These are phyloP conservation scores for Candida hispaniensis DNA, from an alignment of 805 yeast species.

Conservation along the genomic window DNA sequence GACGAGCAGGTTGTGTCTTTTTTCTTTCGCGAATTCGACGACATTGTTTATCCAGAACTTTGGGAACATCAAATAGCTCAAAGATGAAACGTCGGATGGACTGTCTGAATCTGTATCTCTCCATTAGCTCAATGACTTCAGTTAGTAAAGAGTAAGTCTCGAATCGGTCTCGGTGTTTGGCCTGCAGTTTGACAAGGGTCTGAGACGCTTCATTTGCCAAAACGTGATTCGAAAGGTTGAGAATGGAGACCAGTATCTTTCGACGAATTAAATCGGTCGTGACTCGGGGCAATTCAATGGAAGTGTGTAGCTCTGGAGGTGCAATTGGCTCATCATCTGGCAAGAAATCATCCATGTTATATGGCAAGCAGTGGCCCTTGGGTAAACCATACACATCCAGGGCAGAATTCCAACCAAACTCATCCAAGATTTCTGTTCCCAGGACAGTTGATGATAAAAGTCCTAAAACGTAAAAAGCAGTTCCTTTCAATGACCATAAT, in stretches of 20 bases:
- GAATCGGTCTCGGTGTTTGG: constrained; percentile 41
- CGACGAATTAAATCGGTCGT: constrained; percentile 20
- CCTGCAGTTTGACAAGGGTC: constrained; percentile 45
- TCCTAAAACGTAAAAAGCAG: constrained; percentile 71
- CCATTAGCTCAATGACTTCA: constrained; percentile 42
- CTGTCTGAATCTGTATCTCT: constrained; percentile 48
- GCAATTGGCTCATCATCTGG: constrained; percentile 1
- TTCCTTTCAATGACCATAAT: constrained; percentile 56
- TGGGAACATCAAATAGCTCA: constrained; percentile 48
- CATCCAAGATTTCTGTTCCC: constrained; percentile 79
- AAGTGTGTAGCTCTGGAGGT: neutral
- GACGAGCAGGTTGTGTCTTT: neutral
- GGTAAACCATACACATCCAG: constrained; percentile 34
- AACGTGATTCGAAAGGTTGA: constrained; percentile 47
- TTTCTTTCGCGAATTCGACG: constrained; percentile 20
- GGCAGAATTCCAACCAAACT: constrained; percentile 59
- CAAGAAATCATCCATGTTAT: constrained; percentile 22
- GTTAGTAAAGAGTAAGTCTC: constrained; percentile 45
- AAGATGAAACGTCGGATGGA: constrained; percentile 54
- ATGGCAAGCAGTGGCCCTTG: constrained; percentile 35
- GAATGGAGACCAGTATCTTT: constrained; percentile 30
- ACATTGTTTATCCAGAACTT: constrained; percentile 42
- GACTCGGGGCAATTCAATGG: constrained; percentile 6
- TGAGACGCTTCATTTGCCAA: constrained; percentile 45
- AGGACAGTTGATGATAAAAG: constrained; percentile 58